Evolutionary conservation across 306 rosid genomes (phyloP).

Genomic region (Sicyos baderoa): DNA sequence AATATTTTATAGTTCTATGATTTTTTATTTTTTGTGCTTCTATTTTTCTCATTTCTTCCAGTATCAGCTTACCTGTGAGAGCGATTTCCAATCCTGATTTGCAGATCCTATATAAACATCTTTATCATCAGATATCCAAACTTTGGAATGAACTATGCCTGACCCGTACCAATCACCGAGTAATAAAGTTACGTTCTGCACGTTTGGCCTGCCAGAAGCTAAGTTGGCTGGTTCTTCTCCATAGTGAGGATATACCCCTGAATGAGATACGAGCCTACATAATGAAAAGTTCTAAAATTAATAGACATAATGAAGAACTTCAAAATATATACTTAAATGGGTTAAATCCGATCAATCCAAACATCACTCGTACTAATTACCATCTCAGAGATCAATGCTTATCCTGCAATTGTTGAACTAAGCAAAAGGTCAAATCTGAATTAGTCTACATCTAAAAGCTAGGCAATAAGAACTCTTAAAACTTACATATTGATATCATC

Average conservation of each 20-base stretch:
- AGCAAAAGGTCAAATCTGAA: neutral
- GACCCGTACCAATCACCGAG: slow-evolving; percentile 76
- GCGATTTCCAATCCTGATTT: slow-evolving; percentile 95
- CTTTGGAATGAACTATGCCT: slow-evolving; percentile 86
- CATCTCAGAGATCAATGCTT: too few species aligned
- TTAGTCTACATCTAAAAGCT: neutral
- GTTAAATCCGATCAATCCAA: too few species aligned
- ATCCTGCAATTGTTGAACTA: too few species aligned
- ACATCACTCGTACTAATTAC: too few species aligned
- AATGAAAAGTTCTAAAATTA: neutral
- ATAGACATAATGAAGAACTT: neutral
- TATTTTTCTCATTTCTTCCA: neutral
- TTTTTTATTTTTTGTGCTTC: too few species aligned
- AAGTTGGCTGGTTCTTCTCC: slow-evolving; percentile 60
- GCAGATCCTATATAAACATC: slow-evolving; percentile 86
- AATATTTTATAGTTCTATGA: too few species aligned
- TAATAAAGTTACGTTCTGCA: slow-evolving; percentile 64
- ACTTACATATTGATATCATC: neutral
- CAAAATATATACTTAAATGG: neutral
- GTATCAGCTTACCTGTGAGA: slow-evolving; percentile 54
- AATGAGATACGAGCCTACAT: slow-evolving; percentile 73
- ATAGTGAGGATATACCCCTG: slow-evolving; percentile 72
- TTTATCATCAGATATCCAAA: slow-evolving; percentile 76
- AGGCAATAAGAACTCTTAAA: neutral
- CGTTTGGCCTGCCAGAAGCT: slow-evolving; percentile 80